These are phyloP conservation scores for Apiospora rasikravindrae DNA, from an alignment of 2,329 filamentous ascomycete genomes.

Conservation along the genomic window DNA sequence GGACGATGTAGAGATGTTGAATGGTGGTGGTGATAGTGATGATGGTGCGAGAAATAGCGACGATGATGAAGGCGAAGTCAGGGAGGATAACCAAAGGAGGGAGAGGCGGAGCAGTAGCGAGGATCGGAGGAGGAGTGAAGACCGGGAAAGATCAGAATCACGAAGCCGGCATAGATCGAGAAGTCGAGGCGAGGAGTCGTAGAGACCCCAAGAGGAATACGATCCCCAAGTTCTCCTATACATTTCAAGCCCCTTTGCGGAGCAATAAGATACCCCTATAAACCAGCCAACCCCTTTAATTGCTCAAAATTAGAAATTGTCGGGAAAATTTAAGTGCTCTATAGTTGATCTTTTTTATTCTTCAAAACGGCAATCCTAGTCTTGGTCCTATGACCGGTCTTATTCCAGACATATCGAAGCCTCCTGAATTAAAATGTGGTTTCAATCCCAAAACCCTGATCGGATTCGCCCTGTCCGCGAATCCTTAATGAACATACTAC, in stretches of 20 bases:
- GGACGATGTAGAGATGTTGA: constrained; percentile 28
- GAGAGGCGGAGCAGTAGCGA: constrained; percentile 24
- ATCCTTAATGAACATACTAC: neutral
- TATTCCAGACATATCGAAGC: neutral
- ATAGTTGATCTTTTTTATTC: neutral
- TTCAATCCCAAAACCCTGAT: neutral
- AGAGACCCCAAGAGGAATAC: neutral
- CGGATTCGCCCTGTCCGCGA: neutral
- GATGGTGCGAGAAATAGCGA: constrained; percentile 27
- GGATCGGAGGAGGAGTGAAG: neutral
- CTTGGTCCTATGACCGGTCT: neutral
- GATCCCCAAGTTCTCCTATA: neutral
- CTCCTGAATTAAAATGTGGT: neutral
- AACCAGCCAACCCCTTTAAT: neutral
- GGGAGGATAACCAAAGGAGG: constrained; percentile 34
- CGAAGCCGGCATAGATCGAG: constrained; percentile 1
- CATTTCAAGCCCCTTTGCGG: neutral
- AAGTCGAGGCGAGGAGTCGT: neutral
- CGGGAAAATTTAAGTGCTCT: neutral
- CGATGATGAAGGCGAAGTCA: constrained; percentile 45
- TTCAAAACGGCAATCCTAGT: neutral
- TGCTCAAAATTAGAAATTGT: neutral
- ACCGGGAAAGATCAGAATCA: constrained; percentile 5
- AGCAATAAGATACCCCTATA: constrained; percentile 19
- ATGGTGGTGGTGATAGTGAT: constrained; percentile 4